Conservation (phyloP, 306 rosid species). For the Malus orientalis region DNA sequence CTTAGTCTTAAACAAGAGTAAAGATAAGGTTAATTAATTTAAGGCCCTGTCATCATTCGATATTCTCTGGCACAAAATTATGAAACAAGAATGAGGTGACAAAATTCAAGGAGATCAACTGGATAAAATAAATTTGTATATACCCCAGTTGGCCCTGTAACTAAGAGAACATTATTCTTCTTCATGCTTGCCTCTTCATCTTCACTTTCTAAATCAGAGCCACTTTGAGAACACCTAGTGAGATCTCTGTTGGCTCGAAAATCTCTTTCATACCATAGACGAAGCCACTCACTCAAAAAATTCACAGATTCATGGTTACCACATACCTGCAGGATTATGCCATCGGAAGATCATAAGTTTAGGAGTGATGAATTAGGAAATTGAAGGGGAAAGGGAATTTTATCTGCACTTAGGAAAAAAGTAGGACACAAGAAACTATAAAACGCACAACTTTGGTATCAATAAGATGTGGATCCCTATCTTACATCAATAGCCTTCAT, state of each 20-base stretch:
- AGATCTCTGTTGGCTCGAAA: constrained; percentile 29
- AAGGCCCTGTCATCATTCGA: background rate
- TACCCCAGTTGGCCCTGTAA: constrained; percentile 91
- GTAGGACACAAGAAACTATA: background rate
- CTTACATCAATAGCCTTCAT: constrained; percentile 63
- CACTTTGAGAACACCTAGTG: constrained; percentile 33
- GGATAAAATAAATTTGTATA: constrained; percentile 11
- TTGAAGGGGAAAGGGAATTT: background rate
- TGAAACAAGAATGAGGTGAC: background rate
- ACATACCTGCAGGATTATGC: constrained; percentile 54
- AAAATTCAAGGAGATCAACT: background rate
- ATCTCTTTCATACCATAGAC: constrained; percentile 55
- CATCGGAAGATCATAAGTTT: background rate
- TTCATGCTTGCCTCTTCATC: constrained; percentile 33
- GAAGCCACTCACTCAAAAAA: constrained; percentile 67
- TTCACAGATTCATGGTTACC: constrained; percentile 70
- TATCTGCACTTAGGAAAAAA: background rate
- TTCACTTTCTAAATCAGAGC: constrained; percentile 36
- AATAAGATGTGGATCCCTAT: constrained; percentile 4
- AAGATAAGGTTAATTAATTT: background rate
- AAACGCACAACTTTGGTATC: constrained; percentile 11
- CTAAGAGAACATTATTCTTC: constrained; percentile 62
- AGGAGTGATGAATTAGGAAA: background rate
- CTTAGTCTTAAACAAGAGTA: background rate
- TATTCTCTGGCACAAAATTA: background rate